Conservation (phyloP, 148 eudicot species). For the Heliamphora exappendiculata region DNA sequence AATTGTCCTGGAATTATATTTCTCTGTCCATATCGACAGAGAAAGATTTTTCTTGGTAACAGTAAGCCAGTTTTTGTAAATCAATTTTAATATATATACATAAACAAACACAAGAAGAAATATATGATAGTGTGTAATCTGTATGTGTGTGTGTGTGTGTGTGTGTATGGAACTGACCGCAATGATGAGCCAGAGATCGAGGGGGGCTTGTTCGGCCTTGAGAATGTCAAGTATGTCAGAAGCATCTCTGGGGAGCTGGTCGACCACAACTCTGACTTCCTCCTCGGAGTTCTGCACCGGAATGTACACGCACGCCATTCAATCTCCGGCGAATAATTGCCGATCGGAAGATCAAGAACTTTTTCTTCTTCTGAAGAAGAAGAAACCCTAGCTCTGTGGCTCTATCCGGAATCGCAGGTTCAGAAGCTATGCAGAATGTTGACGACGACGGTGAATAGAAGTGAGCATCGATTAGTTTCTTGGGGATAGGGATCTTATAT, state of each 20-base stretch:
- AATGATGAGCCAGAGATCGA: conserved; percentile 86
- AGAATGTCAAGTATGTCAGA: conserved; percentile 96
- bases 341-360: neutral
- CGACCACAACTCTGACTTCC: conserved; percentile 76
- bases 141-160: neutral
- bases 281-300: conserved; percentile 90
- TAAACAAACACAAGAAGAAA: neutral
- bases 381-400: conserved; percentile 8
- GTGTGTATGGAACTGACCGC: conserved; percentile 36
- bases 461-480: no score
- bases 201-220: conserved; percentile 98
- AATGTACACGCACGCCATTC: conserved; percentile 78
- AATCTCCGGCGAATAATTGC: neutral
- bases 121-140: neutral
- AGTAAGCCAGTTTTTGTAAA: no score
- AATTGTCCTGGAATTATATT: no score
- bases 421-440: neutral
- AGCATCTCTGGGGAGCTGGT: conserved; percentile 85
- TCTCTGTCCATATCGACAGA: no score
- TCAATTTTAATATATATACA: no score
- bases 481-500: no score
- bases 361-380: no score
- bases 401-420: neutral
- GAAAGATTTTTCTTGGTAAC: no score
- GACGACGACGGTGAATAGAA: neutral